Base-by-base conservation (phyloP, 441 rosid genomes). In the Geranium incanum region DNA sequence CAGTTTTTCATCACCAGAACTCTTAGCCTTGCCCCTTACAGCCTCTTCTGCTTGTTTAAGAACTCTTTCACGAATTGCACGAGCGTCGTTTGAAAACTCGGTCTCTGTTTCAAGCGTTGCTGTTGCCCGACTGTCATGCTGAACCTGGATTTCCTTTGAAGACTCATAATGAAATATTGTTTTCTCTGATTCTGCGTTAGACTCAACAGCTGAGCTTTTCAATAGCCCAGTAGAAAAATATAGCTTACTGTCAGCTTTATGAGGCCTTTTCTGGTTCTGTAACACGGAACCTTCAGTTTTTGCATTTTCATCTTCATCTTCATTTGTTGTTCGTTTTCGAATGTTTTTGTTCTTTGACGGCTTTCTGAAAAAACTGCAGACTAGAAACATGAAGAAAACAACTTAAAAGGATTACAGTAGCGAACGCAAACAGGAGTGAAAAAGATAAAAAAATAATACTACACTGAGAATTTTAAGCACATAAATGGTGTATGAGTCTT, bases 71-170 rank as follows among this genome's bases (percentile, higher is more conserved):
- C 95, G 93, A 73, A 91, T 84, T 41, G 97, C 97, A 19, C 97
- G 87, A 1, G 98, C 80, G 52, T 93, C 98, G 70, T 71, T 89
- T 3, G 86, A 80, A 73, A 88, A 89, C 43, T 93, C 96, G 0
- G 98, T 93, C 84, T 93, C 97, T 9, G 97, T 93, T 72, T 93
- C 96, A 41, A 93, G 80, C 15, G 83, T 89, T 0, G 94, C 94
- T 0, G 98, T 93, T 0, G 98, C 98, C 78, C 74, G 79, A 74
- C 86, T 93, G 77, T 91, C 98, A 69, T 91, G 78, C 37, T 89
- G 94, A 59, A 93, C 94, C 78, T 93, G 98, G 72, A 93, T 88
- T 78, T 89, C 87, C 85, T 84, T 93, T 1, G 94, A 91, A 69
- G 98, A 93, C 64, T 89, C 93, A 4, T 83, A 93, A 63, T 89